phyloP scores from a whole-genome alignment of 208 protist genomes.

The Borovskyia barvae region DNA sequence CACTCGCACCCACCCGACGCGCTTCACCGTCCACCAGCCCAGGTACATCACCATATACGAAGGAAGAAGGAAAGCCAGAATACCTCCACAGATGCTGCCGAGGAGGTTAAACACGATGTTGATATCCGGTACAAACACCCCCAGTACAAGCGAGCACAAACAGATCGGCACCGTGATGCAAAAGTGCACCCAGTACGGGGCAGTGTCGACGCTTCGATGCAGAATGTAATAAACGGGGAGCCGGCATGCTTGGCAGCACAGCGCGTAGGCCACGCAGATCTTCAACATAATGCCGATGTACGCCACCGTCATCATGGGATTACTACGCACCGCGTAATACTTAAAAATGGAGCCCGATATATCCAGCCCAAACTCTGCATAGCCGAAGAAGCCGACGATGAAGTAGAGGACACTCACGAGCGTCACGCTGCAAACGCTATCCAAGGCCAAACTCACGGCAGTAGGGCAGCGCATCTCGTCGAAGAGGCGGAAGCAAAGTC shows the following conservation, averaged over 20 bases:
- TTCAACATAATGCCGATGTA: constrained; percentile 55
- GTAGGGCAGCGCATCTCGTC: constrained; percentile 19
- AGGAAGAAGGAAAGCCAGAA: constrained; percentile 63
- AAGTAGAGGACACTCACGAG: constrained; percentile 50
- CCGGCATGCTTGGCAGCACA: constrained; percentile 36
- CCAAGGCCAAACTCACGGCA: constrained; percentile 8
- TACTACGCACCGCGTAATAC: constrained; percentile 24
- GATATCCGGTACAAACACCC: constrained; percentile 64
- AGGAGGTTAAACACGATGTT: constrained; percentile 66
- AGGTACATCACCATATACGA: constrained; percentile 56
- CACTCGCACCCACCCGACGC: constrained; percentile 29
- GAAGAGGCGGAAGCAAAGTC: constrained; percentile 33
- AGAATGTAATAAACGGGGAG: constrained; percentile 41
- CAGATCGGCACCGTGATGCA: constrained; percentile 25
- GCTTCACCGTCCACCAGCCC: constrained; percentile 37
- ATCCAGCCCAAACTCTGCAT: constrained; percentile 42
- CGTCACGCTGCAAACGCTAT: constrained; percentile 29
- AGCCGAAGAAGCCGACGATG: constrained; percentile 62
- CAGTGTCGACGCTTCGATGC: constrained; percentile 22
- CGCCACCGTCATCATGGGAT: constrained; percentile 43
- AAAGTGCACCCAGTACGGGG: constrained; percentile 36
- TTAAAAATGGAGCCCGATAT: constrained; percentile 35
- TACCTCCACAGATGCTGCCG: constrained; percentile 52
- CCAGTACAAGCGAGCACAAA: constrained; percentile 35
- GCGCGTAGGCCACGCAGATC: constrained; percentile 53